Conservation (phyloP, 371 early-diverging fungal genomes). For the Syncephalastrum racemosum region DNA sequence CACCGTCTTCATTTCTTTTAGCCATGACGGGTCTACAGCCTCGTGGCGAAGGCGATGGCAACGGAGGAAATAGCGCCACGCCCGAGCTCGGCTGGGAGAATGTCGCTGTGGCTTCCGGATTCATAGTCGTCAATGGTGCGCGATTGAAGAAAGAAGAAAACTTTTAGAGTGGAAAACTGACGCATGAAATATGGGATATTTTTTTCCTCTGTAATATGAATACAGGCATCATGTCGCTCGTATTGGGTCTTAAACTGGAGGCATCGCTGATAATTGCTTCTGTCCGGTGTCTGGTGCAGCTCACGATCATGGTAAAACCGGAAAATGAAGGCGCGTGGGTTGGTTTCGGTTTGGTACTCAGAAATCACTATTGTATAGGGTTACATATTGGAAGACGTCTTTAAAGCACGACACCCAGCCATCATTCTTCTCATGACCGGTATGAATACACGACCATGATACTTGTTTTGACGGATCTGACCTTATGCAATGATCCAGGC, state of each 20-base stretch:
- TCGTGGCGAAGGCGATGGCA: neutral
- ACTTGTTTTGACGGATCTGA: neutral
- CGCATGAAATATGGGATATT: neutral
- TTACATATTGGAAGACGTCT: slow-evolving; percentile 61
- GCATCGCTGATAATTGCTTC: slow-evolving; percentile 62
- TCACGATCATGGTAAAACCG: slow-evolving; percentile 61
- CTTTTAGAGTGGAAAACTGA: neutral
- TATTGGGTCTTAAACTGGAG: slow-evolving; percentile 61
- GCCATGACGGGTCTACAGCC: too few relatives aligned
- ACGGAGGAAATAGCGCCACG: neutral
- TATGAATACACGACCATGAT: slow-evolving; percentile 25
- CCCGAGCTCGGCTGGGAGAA: slow-evolving; percentile 15
- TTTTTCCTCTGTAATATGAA: neutral
- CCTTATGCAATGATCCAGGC: slow-evolving; percentile 21
- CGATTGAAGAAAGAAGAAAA: neutral
- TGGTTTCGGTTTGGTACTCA: neutral
- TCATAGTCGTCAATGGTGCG: slow-evolving; percentile 16
- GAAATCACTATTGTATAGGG: slow-evolving; percentile 33
- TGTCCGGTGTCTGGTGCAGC: slow-evolving; percentile 59
- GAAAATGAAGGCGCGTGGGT: neutral
- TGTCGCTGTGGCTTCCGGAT: slow-evolving; percentile 17
- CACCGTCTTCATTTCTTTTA: too few relatives aligned
- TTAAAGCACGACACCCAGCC: slow-evolving; percentile 55
- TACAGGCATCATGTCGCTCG: slow-evolving; percentile 55
- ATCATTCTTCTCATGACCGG: slow-evolving; percentile 61